Evolutionary conservation across 2,329 filamentous ascomycete genomes (phyloP).

Genomic region (Aureobasidium subglaciale): DNA sequence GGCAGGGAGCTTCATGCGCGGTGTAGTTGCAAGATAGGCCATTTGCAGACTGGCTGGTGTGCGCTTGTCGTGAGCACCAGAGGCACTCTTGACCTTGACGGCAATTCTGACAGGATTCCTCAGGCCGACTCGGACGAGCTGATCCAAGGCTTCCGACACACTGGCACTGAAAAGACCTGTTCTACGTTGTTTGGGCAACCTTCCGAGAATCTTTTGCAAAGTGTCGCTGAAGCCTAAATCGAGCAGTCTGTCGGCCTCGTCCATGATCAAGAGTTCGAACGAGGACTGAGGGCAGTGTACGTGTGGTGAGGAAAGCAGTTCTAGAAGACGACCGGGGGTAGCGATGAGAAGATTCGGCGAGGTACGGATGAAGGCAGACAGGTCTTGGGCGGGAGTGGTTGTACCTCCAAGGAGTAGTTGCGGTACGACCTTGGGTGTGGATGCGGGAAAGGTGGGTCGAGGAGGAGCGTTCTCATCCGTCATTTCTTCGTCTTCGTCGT

Average conservation of each 20-base stretch:
- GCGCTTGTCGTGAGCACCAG: conserved; percentile 70
- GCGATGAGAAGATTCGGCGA: conserved; percentile 86
- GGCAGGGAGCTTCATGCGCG: conserved; percentile 73
- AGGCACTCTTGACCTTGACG: conserved; percentile 78
- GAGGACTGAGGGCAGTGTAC: conserved; percentile 82
- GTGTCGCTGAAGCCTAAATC: conserved; percentile 93
- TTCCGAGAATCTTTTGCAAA: conserved; percentile 73
- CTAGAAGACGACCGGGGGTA: conserved; percentile 82
- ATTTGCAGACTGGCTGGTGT: conserved; percentile 92
- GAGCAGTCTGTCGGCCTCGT: conserved; percentile 87
- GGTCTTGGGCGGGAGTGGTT: conserved; percentile 74
- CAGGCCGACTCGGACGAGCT: conserved; percentile 85
- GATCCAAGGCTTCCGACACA: conserved; percentile 89
- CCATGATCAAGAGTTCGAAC: conserved; percentile 86
- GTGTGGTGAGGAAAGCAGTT: conserved; percentile 77
- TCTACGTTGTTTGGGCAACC: conserved; percentile 83
- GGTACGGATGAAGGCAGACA: conserved; percentile 73
- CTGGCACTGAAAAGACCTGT: conserved; percentile 93
- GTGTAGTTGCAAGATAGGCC: conserved; percentile 69
- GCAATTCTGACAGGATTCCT: conserved; percentile 92
- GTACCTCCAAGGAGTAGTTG: conserved; percentile 83
- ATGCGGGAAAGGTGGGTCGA: conserved; percentile 36
- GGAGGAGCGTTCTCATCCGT: conserved; percentile 32
- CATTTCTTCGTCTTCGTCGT: conserved; percentile 36
- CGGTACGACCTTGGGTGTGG: conserved; percentile 59